A percentile compares a stretch with the other conserved stretches of the same genome.
Evolutionary conservation across 2,329 filamentous ascomycete species (phyloP).

Genomic region (Calonectria leucothoes): DNA sequence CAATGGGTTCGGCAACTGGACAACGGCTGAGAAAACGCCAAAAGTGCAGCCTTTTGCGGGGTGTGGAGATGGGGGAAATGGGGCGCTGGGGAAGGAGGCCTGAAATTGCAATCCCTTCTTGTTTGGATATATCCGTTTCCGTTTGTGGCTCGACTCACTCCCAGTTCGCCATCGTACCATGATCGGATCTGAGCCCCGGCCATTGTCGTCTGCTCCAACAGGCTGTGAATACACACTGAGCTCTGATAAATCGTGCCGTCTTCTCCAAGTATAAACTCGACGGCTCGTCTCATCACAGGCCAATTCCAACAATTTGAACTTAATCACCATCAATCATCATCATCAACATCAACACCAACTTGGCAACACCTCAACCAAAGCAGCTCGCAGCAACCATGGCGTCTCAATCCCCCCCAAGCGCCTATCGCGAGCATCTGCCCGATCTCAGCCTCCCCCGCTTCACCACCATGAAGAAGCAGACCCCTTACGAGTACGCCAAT

Average conservation of each 20-base stretch:
- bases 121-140: constrained; percentile 1
- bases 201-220: not conserved
- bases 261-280: not conserved
- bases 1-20: constrained; percentile 21
- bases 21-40: not conserved
- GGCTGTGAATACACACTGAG: not conserved
- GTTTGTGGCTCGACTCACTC: constrained; percentile 1
- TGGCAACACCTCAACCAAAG: not conserved
- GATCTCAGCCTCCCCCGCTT: constrained; percentile 72
- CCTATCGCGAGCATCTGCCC: constrained; percentile 66
- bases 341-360: not conserved
- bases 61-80: not conserved
- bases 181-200: not conserved
- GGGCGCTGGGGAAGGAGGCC: not conserved
- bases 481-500: constrained; percentile 71
- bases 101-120: not conserved
- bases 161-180: constrained; percentile 9
- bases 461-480: constrained; percentile 70
- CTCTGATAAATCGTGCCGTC: not conserved
- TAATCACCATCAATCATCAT: not conserved
- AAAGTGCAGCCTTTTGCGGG: not conserved
- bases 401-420: constrained; percentile 18
- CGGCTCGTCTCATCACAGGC: not conserved
- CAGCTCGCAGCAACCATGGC: constrained; percentile 6
- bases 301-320: not conserved